A percentile compares a stretch with the other conserved stretches of the same genome.
phyloP scores from a whole-genome alignment of 345 rosid genomes.

The Brassica cretica region DNA sequence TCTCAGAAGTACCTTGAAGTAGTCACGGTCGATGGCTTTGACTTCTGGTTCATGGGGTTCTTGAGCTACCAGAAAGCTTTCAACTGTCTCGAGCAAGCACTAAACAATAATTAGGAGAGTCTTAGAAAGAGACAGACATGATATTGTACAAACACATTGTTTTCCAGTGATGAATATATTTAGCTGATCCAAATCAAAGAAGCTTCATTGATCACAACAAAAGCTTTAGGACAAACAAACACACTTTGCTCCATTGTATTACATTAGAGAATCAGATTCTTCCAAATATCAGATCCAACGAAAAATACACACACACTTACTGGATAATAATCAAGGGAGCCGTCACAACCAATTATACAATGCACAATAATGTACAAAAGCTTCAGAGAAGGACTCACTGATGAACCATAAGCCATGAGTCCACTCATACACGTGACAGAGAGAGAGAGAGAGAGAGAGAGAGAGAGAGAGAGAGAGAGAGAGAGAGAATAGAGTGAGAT shows the following conservation, averaged over 20 bases:
- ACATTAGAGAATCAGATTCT: constrained; percentile 20
- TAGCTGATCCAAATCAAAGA: background rate
- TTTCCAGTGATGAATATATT: background rate
- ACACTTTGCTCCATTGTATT: constrained; percentile 10
- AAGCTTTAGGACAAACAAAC: constrained; percentile 16
- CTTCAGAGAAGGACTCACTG: constrained; percentile 27
- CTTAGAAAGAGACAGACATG: background rate
- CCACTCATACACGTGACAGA: constrained; percentile 8
- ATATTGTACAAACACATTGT: background rate
- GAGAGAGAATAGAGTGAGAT: too few relatives aligned
- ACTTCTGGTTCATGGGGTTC: constrained; percentile 97
- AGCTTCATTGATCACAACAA: constrained; percentile 21
- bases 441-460: background rate
- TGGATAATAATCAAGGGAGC: constrained; percentile 2
- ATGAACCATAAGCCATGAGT: constrained; percentile 31
- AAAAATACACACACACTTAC: constrained; percentile 27
- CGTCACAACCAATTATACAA: constrained; percentile 10
- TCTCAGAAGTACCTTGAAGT: constrained; percentile 71
- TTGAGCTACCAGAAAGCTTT: constrained; percentile 46
- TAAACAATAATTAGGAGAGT: background rate
- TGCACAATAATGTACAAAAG: constrained; percentile 35
- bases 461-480: too few relatives aligned
- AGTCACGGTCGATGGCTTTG: constrained; percentile 63
- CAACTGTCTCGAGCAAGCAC: background rate
- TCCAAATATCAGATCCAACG: constrained; percentile 24